Base-by-base conservation (phyloP, 805 yeast genomes). In the Millerago galiae region DNA sequence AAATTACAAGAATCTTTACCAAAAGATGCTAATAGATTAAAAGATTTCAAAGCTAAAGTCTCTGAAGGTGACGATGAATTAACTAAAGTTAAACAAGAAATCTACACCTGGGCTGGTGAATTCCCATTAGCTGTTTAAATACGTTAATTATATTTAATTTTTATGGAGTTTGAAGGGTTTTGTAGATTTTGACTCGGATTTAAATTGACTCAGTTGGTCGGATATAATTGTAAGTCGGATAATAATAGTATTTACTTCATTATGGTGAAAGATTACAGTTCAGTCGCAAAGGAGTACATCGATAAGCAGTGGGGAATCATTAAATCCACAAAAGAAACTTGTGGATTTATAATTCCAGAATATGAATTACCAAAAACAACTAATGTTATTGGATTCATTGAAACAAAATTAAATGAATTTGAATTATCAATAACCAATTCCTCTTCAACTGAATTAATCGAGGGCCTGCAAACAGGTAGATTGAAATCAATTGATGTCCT, bases 1-100 rank as follows among this genome's bases (percentile, higher is more conserved):
- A 72, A 76, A 52, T 73, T 83, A 52, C 98, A 93, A 74, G 67
- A 73, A 45, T 69, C 74, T 51, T 77, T 91, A 61, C 97, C 98
- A 61, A 77, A 77, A 68, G 95, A 86, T 49, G 95, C 96, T 48
- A 90, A 90, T 77, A 89, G 81, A 71, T 81, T 93, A 65, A 91
- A 88, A 76, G 98, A 93, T 68, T 93, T 89, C 80, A 93, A 91
- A 76, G 81, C 81, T 55, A 77, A 77, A 62, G 79, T 88, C 51
- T 74, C 77, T 57, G 74, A 76, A 49, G 88, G 86, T 51, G 77
- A 82, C 49, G 84, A 77, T 43, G 85, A 81, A 61, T 73, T 90
- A 56, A 65, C 69, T 46, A 67, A 69, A 35, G 71, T 84, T 58
- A 88, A 86, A 70, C 66, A 71, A 42, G 97, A 93, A 71, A 81